Evolutionary conservation across 2,329 filamentous ascomycete genomes (phyloP), one percentile per base, ranked within the genome.

Genomic region (Trichoderma atrobrunneum): DNA sequence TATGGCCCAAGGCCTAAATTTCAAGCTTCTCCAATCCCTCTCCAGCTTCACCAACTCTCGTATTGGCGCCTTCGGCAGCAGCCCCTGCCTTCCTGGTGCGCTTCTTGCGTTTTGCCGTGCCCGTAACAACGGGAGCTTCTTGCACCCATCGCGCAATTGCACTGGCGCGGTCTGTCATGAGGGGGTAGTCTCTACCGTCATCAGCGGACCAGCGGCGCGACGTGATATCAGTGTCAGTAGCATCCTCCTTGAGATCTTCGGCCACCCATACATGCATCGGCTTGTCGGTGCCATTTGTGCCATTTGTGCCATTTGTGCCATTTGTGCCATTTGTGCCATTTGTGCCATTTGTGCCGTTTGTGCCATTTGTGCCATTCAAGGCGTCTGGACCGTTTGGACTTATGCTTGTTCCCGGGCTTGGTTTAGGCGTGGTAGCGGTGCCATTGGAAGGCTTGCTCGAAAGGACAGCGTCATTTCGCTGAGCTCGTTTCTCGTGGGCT

Each of bases 141-240:
- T 82, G 82, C 26, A 95, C 87, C 93, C 93, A 96, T 56, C 88
- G 82, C 0, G 90, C 87, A 72, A 95, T 89, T 21, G 88, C 87
- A 62, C 89, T 86, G 0, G 92, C 92, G 26, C 93, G 86, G 74
- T 92, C 90, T 1, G 91, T 93, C 21, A 87, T 85, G 74, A 93
- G 89, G 3, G 89, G 88, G 78, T 92, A 92, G 74, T 93, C 91
- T 76, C 88, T 89, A 0, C 87, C 88, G 73, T 91, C 88, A 67
- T 92, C 90, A 71, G 89, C 85, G 6, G 88, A 86, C 89, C 89
- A 91, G 10, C 88, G 82, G 76, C 89, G 90, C 12, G 77, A 76
- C 1, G 74, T 73, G 11, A 74, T 28, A 18, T 70, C 62, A 16
- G 16, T 5, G 62, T 26, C 26, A n/a, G 32, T 30, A 24, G 21